Conservation (phyloP, 2,329 filamentous ascomycete species). For the Xylariaceae sp. region DNA sequence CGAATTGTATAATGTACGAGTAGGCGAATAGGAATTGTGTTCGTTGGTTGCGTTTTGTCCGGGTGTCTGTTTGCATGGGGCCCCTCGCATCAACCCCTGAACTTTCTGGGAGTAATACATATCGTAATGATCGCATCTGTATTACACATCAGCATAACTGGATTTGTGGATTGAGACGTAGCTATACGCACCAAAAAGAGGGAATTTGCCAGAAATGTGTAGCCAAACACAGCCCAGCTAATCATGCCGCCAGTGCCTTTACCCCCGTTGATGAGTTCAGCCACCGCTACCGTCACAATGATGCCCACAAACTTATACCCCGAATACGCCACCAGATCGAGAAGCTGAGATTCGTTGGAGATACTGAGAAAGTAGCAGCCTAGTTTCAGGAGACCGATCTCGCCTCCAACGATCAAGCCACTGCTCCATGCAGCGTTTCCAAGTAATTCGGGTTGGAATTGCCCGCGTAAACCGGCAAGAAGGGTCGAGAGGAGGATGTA, state of each 20-base stretch:
- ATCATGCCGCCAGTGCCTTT: conserved; percentile 83
- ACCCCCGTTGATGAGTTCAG: conserved; percentile 73
- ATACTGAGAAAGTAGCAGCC: conserved; percentile 93
- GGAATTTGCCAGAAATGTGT: conserved; percentile 90
- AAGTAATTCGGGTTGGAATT: conserved; percentile 90
- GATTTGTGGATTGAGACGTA: not conserved
- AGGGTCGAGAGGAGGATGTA: conserved; percentile 94
- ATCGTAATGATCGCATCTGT: conserved; percentile 89
- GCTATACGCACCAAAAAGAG: conserved; percentile 78
- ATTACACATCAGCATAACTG: conserved; percentile 2
- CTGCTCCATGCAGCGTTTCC: conserved; percentile 85
- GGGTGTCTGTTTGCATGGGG: conserved; percentile 67
- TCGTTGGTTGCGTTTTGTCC: conserved; percentile 79
- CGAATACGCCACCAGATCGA: conserved; percentile 92
- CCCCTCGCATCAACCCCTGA: conserved; percentile 59
- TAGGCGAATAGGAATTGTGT: conserved; percentile 94
- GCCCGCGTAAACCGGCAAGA: conserved; percentile 80
- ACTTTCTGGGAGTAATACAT: conserved; percentile 87
- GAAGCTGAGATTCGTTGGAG: conserved; percentile 86
- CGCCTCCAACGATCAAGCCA: conserved; percentile 75
- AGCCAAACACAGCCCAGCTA: conserved; percentile 83
- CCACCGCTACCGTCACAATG: conserved; percentile 78
- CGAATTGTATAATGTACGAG: conserved; percentile 87
- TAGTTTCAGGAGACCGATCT: conserved; percentile 86
- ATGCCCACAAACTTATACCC: conserved; percentile 99